These are phyloP conservation scores for Prunus mira DNA, from an alignment of 306 rosid genomes.

Conservation along the genomic window DNA sequence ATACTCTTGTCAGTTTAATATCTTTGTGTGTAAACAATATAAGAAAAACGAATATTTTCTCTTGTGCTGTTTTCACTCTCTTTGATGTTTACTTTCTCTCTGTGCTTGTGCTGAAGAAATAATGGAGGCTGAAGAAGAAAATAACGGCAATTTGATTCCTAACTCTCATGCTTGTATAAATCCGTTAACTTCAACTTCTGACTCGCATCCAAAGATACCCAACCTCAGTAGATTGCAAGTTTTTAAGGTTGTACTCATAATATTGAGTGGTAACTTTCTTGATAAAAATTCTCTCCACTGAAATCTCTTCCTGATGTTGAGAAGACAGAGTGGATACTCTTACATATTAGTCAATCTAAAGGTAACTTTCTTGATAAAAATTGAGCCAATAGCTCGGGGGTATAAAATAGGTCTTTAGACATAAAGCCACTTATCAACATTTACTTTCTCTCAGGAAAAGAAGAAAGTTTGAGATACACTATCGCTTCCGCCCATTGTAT, in stretches of 20 bases:
- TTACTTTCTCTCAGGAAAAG: too few species aligned
- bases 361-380: background rate
- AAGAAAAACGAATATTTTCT: too few species aligned
- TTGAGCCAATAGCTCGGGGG: background rate
- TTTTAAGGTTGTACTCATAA: background rate
- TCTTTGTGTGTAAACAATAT: too few species aligned
- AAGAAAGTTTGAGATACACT: too few species aligned
- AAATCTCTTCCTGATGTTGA: slow-evolving; percentile 1
- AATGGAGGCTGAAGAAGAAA: background rate
- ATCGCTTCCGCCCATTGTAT: too few species aligned
- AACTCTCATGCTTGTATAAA: background rate
- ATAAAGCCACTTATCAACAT: too few species aligned
- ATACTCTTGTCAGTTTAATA: too few species aligned
- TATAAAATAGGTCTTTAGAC: background rate
- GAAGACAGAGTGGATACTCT: background rate
- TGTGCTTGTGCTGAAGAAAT: background rate
- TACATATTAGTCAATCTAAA: background rate
- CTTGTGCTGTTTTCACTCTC: background rate
- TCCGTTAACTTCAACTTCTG: background rate
- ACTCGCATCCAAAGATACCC: background rate
- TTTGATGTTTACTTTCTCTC: background rate
- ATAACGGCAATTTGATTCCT: background rate
- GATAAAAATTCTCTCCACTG: background rate
- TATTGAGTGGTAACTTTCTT: background rate
- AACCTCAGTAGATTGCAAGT: background rate